Evolutionary conservation across 495 filamentous ascomycete genomes (phyloP).

Genomic region (Astrocystis sublimbata): DNA sequence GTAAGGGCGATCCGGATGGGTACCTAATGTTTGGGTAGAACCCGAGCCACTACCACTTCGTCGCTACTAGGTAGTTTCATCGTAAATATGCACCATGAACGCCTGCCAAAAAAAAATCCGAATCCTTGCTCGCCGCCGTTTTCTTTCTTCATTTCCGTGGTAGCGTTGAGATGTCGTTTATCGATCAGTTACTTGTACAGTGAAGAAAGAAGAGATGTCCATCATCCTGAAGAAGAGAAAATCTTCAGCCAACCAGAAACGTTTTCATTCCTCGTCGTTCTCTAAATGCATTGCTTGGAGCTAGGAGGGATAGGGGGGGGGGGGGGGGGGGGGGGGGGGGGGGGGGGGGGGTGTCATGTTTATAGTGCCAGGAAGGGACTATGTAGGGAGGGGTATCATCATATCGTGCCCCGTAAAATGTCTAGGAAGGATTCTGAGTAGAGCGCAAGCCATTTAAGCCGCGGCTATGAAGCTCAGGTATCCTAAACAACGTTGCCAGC

Average conservation of each 20-base stretch:
- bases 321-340: no score
- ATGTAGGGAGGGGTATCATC: background rate
- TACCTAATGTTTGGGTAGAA: no score
- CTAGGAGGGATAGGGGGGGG: background rate
- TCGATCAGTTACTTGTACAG: background rate
- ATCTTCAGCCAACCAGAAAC: background rate
- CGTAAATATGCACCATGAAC: conserved; percentile 4
- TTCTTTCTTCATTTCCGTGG: background rate
- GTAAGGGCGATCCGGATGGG: no score
- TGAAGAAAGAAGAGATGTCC: background rate
- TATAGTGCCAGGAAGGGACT: background rate
- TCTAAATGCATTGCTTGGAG: conserved; percentile 2
- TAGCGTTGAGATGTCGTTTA: background rate
- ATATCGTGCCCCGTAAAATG: background rate
- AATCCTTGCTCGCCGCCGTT: background rate
- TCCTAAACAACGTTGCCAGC: conserved; percentile 70
- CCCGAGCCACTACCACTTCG: background rate
- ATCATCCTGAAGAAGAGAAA: background rate
- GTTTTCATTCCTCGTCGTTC: background rate
- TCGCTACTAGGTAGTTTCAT: background rate
- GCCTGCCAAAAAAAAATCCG: conserved; percentile 2
- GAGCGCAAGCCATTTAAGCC: background rate
- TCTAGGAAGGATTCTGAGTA: background rate
- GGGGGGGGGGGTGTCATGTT: no score
- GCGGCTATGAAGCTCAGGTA: background rate